Percentiles rank a stretch among this genome's conserved stretches.
Evolutionary conservation across 2,329 filamentous ascomycete genomes (phyloP).

Genomic region (Xylariaceae sp.): DNA sequence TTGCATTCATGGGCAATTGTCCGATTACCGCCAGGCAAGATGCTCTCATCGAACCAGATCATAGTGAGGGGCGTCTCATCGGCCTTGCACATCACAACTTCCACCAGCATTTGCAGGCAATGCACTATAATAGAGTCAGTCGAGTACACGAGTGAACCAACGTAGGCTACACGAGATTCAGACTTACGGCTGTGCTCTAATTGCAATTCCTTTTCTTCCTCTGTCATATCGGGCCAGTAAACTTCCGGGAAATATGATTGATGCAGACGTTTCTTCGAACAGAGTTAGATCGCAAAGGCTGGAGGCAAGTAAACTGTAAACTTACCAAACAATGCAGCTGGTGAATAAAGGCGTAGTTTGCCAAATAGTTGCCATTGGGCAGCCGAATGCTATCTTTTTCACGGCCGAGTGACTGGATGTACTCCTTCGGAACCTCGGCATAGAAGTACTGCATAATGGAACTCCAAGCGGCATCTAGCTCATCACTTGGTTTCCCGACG

Average conservation of each 20-base stretch:
- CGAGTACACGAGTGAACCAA: background rate
- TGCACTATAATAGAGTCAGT: conserved; percentile 23
- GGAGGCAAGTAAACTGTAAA: background rate
- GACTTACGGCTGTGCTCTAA: conserved; percentile 32
- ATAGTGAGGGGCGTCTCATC: conserved; percentile 35
- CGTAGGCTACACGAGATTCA: background rate
- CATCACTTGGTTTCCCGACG: conserved; percentile 27
- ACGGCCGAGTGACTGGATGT: conserved; percentile 30
- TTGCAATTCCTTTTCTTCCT: conserved; percentile 31
- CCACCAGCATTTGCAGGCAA: conserved; percentile 33
- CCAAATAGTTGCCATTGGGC: conserved; percentile 34
- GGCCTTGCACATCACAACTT: conserved; percentile 33
- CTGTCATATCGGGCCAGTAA: conserved; percentile 34
- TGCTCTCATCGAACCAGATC: conserved; percentile 34
- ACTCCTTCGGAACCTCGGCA: conserved; percentile 30
- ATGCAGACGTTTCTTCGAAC: conserved; percentile 31
- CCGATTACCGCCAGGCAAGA: conserved; percentile 32
- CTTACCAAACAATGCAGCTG: conserved; percentile 32
- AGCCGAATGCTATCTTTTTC: conserved; percentile 31
- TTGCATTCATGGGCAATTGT: conserved; percentile 34
- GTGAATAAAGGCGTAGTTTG: conserved; percentile 35
- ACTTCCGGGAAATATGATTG: conserved; percentile 33
- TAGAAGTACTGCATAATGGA: conserved; percentile 35
- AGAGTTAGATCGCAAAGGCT: background rate
- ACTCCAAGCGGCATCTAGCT: conserved; percentile 30